A percentile compares a stretch with the other conserved stretches of the same genome.
Evolutionary conservation across 2,329 filamentous ascomycete genomes (phyloP).

Genomic region (Dothidotthia symphoricarpi): DNA sequence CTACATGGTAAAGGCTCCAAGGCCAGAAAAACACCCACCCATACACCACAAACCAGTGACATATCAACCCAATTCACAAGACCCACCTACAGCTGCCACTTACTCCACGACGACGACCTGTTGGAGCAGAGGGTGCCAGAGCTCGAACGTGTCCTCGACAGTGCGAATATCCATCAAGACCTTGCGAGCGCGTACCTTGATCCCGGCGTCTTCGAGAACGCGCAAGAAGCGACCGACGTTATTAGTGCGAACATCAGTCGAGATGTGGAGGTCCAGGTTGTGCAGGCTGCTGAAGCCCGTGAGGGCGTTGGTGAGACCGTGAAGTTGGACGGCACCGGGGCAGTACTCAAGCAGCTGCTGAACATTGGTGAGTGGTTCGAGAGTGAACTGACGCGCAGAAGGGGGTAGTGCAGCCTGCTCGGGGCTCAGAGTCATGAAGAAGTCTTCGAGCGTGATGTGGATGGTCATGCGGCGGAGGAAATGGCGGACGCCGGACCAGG

Average conservation of each 20-base stretch:
- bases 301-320: constrained; percentile 5
- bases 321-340: constrained; percentile 11
- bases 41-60: too few species aligned
- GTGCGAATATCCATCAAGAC: constrained; percentile 2
- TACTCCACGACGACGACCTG: too few species aligned
- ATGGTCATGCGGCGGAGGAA: constrained; percentile 5
- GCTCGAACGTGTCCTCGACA: too few species aligned
- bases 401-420: not conserved
- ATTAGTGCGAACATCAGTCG: constrained; percentile 1
- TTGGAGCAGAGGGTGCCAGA: too few species aligned
- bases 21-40: too few species aligned
- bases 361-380: constrained; percentile 1
- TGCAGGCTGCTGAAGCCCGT: constrained; percentile 6
- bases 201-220: constrained; percentile 4
- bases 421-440: not conserved
- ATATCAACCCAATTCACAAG: too few species aligned
- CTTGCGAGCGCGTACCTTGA: constrained; percentile 8
- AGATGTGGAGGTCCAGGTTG: constrained; percentile 10
- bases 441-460: constrained; percentile 10
- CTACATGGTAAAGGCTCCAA: too few species aligned
- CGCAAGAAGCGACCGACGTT: constrained; percentile 1
- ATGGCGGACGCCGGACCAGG: not conserved
- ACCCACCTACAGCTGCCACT: too few species aligned
- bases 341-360: constrained; percentile 9
- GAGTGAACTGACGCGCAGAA: not conserved